Percentiles rank a stretch among this genome's conserved stretches.
phyloP scores from a whole-genome alignment of 306 rosid genomes.

The Cicer pinnatifidum region DNA sequence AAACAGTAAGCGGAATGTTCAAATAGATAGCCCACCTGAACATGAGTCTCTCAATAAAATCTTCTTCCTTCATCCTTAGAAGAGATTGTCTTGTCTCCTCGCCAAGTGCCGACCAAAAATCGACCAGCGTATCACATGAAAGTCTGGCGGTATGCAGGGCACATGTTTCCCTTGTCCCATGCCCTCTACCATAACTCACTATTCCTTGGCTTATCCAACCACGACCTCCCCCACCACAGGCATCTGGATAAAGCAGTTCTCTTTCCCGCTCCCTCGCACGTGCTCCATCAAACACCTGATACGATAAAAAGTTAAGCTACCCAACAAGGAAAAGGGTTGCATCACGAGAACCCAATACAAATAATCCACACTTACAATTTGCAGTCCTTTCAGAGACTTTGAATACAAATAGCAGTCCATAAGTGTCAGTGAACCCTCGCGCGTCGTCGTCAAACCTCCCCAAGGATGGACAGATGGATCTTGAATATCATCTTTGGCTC shows the following conservation, averaged over 20 bases:
- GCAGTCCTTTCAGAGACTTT: constrained; percentile 79
- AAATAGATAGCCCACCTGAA: constrained; percentile 76
- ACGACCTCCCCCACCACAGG: constrained; percentile 99
- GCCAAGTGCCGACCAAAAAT: constrained; percentile 97
- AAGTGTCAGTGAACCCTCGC: constrained; percentile 87
- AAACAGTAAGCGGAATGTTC: constrained; percentile 17
- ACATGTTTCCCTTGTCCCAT: constrained; percentile 94
- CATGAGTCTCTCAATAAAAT: constrained; percentile 98
- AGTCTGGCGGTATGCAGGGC: constrained; percentile 97
- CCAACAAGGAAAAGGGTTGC: constrained; percentile 23
- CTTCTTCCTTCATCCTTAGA: constrained; percentile 98
- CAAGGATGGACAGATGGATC: constrained; percentile 98
- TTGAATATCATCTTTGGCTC: constrained; percentile 74
- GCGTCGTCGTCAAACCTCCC: constrained; percentile 92
- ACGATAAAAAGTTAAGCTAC: constrained; percentile 48
- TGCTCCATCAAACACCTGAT: constrained; percentile 94
- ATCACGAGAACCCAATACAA: constrained; percentile 16
- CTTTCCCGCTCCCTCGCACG: constrained; percentile 97
- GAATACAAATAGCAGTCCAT: constrained; percentile 87
- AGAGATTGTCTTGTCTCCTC: constrained; percentile 95
- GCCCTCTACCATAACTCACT: constrained; percentile 84
- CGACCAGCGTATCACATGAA: constrained; percentile 94
- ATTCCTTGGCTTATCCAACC: constrained; percentile 99
- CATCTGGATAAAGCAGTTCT: constrained; percentile 97
- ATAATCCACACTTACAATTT: constrained; percentile 63